A percentile compares a stretch with the other conserved stretches of the same genome.
Evolutionary conservation across 176 grass and related monocot species (phyloP).

Genomic region (Bolboschoenus planiculmis): DNA sequence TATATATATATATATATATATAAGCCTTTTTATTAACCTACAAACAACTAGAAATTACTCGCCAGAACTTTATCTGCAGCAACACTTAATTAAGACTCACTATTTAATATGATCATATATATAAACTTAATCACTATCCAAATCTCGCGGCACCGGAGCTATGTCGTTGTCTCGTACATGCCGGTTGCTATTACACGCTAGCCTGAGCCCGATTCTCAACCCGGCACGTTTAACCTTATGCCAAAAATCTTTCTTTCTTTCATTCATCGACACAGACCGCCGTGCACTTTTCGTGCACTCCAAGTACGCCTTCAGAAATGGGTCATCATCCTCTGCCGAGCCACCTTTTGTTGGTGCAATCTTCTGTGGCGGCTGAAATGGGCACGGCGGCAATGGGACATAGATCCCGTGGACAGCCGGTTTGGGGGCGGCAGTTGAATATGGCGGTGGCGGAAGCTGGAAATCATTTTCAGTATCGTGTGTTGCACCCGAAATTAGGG

Average conservation of each 20-base stretch:
- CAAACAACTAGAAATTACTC: not conserved
- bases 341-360: conserved; percentile 12
- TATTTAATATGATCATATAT: not conserved
- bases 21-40: not conserved
- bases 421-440: not conserved
- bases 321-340: conserved; percentile 15
- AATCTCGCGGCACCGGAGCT: not conserved
- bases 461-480: not conserved
- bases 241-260: not conserved
- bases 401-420: conserved; percentile 10
- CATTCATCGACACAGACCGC: not conserved
- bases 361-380: conserved; percentile 16
- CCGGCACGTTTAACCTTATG: conserved; percentile 2
- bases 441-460: conserved; percentile 11
- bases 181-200: conserved; percentile 17
- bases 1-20: not conserved
- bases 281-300: conserved; percentile 36
- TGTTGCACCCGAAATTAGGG: not conserved
- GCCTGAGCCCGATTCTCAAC: not conserved
- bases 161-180: conserved; percentile 8
- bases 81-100: not conserved
- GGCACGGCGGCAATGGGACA: conserved; percentile 34
- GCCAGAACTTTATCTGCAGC: not conserved
- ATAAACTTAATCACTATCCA: conserved; percentile 9
- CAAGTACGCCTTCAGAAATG: conserved; percentile 38